phyloP scores from a whole-genome alignment of 192 early-diverging fungal genomes.

The Dispira simplex region DNA sequence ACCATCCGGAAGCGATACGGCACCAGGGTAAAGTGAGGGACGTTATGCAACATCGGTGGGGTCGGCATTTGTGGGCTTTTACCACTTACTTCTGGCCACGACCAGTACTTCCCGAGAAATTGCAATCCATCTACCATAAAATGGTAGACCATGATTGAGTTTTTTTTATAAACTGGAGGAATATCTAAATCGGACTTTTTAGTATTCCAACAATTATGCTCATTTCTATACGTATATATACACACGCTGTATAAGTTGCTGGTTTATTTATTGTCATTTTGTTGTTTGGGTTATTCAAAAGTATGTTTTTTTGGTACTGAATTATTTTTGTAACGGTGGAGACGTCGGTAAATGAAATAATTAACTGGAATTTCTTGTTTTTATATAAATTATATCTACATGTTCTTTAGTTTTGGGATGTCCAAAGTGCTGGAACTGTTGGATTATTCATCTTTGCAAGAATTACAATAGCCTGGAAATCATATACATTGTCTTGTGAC shows the following conservation, averaged over 20 bases:
- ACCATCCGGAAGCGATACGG: constrained; percentile 17
- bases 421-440: too few species aligned
- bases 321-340: not conserved
- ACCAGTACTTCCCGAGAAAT: constrained; percentile 31
- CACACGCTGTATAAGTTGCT: not conserved
- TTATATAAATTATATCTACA: too few species aligned
- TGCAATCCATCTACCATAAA: constrained; percentile 14
- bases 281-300: not conserved
- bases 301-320: not conserved
- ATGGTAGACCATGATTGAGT: not conserved
- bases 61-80: constrained; percentile 53
- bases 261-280: not conserved
- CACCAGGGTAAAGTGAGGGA: constrained; percentile 16
- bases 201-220: not conserved
- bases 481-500: too few species aligned
- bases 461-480: too few species aligned
- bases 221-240: not conserved
- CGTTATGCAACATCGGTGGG: constrained; percentile 17
- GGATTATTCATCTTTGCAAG: too few species aligned
- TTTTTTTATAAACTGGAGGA: not conserved
- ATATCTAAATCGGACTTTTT: not conserved
- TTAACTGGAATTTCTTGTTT: too few species aligned
- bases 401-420: too few species aligned
- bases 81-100: constrained; percentile 50
- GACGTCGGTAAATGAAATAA: too few species aligned